Percentiles rank a stretch among this genome's conserved stretches.
Conservation (phyloP, 2,329 filamentous ascomycete genomes). For the Didymella exigua region DNA sequence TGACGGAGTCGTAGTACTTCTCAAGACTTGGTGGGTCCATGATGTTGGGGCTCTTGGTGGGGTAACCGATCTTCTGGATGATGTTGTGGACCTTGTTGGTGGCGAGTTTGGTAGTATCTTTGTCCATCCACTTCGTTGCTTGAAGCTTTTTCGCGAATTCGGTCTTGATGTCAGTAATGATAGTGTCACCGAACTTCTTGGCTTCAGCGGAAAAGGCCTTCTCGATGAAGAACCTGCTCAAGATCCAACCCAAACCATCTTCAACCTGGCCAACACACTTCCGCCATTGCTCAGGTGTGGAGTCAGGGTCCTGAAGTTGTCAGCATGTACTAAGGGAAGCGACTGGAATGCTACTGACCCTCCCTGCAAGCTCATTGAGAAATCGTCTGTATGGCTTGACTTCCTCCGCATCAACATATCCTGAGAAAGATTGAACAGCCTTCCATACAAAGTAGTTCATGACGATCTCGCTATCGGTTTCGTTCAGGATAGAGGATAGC, state of each 20-base stretch:
- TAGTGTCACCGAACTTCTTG: conserved; percentile 69
- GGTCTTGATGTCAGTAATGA: conserved; percentile 73
- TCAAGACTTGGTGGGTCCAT: conserved; percentile 62
- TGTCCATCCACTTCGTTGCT: conserved; percentile 68
- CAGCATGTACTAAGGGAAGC: not conserved
- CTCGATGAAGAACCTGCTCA: conserved; percentile 73
- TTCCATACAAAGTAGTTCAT: conserved; percentile 71
- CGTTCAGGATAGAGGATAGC: conserved; percentile 61
- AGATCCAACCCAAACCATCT: conserved; percentile 66
- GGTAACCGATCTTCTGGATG: conserved; percentile 71
- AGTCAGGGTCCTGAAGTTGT: conserved; percentile 59
- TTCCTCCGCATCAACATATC: conserved; percentile 63
- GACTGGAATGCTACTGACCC: conserved; percentile 30
- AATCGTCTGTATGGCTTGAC: conserved; percentile 66
- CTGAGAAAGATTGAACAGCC: conserved; percentile 59
- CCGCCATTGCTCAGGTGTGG: conserved; percentile 69
- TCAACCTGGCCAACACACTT: conserved; percentile 66
- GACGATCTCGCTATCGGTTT: conserved; percentile 61
- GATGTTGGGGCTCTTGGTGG: conserved; percentile 65
- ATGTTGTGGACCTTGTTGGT: conserved; percentile 71
- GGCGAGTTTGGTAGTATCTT: conserved; percentile 63
- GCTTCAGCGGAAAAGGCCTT: conserved; percentile 70
- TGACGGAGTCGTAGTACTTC: conserved; percentile 62
- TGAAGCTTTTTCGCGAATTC: conserved; percentile 67
- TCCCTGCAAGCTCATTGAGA: conserved; percentile 64